phyloP scores from a whole-genome alignment of 257 asterid genomes.

The Gentiana macrophylla region DNA sequence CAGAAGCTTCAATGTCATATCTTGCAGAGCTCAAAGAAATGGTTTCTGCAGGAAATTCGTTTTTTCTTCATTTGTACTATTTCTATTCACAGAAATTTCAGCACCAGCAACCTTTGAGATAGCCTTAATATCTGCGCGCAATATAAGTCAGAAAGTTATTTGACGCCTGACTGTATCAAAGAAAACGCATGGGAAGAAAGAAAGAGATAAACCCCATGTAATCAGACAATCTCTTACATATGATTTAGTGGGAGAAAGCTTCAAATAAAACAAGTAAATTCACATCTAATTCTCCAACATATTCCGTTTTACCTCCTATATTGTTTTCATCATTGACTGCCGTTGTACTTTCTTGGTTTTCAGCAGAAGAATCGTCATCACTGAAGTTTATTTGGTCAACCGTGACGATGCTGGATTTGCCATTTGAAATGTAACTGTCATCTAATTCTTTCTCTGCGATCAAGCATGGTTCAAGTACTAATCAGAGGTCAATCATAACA shows the following conservation, averaged over 20 bases:
- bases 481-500: slow-evolving; percentile 3
- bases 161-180: too few species aligned
- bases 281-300: too few species aligned
- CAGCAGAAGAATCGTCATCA: slow-evolving; percentile 2
- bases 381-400: slow-evolving; percentile 1
- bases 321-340: slow-evolving; percentile 5
- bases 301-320: slow-evolving; percentile 3
- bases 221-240: too few species aligned
- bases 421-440: slow-evolving; percentile 11
- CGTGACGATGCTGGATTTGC: slow-evolving; percentile 1
- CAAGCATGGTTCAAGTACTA: slow-evolving; percentile 9
- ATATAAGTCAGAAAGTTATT: not conserved
- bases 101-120: not conserved
- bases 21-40: too few species aligned
- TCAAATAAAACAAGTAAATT: too few species aligned
- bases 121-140: slow-evolving; percentile 18
- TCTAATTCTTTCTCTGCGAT: slow-evolving; percentile 8
- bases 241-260: too few species aligned
- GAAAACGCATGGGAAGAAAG: too few species aligned
- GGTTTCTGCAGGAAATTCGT: too few species aligned
- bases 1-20: too few species aligned
- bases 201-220: too few species aligned
- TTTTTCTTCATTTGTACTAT: too few species aligned
- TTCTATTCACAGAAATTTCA: too few species aligned
- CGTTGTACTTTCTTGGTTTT: slow-evolving; percentile 6